phyloP scores from a whole-genome alignment of 2,329 filamentous ascomycete genomes.

The Gremmenia infestans region DNA sequence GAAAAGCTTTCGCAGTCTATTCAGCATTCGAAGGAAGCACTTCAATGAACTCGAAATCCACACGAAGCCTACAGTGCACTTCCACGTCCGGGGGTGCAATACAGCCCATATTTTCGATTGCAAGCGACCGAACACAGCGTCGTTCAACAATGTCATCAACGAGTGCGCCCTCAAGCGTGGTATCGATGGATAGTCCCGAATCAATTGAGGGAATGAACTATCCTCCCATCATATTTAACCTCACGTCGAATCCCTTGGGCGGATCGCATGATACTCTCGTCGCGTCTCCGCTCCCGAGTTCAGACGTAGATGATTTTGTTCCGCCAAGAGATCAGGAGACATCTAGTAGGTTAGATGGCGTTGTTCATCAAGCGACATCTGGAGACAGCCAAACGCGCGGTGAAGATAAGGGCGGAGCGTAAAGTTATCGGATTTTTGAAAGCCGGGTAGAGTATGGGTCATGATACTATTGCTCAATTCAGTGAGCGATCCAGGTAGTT shows the following conservation, averaged over 20 bases:
- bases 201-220: neutral
- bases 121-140: neutral
- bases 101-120: neutral
- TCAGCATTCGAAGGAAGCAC: neutral
- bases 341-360: neutral
- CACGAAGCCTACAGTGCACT: neutral
- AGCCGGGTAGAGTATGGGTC: neutral
- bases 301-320: neutral
- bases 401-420: neutral
- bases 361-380: neutral
- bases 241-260: neutral
- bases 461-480: neutral
- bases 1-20: neutral
- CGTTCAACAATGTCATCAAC: neutral
- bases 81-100: neutral
- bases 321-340: neutral
- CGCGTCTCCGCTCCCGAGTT: neutral
- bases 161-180: neutral
- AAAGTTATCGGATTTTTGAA: neutral
- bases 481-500: neutral
- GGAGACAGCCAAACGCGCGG: neutral
- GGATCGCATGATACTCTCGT: neutral
- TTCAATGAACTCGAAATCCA: neutral
- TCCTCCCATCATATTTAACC: neutral
- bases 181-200: neutral